Evolutionary conservation across 2,329 filamentous ascomycete genomes (phyloP), one percentile per base, ranked within the genome.

Genomic region (Fusarium haematococcum): DNA sequence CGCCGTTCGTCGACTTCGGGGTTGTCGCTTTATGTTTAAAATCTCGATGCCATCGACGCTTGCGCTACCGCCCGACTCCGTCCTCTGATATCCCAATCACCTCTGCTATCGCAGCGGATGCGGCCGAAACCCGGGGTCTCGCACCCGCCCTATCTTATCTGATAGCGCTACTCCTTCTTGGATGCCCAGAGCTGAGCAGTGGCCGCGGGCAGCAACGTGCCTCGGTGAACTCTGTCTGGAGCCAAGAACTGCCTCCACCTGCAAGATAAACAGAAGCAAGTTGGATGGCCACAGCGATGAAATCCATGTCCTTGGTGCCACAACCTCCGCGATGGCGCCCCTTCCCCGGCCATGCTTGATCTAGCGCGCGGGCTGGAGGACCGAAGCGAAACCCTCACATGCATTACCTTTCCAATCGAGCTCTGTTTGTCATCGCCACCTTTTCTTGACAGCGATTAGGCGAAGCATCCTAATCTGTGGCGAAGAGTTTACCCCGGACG

Each of bases 21-120:
- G 50, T 54, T 14, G 50, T 9, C 27, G 27, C n/a, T 54, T 54
- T 6, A 54, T 32, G 10, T 20, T 32, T 8, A 33, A 7, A 54
- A 20, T 10, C 5, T 54, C 27, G 50, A 54, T 54, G 45, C 39
- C 6, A 43, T 25, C 61, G 32, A 27, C 7, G 20, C 16, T 11
- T 39, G 27, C 71, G 71, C 71, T 63, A 58, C 74, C 71, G 71
- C 71, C 71, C 71, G 68, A 60, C 69, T 71, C 71, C 68, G 71
- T 63, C 35, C 16, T 37, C 58, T 32, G 35, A 50, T 41, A 13
- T 18, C 20, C 57, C 60, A 57, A 20, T 23, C 23, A 20, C 39
- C 39, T 52, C 14, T 45, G 35, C 39, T 68, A 60, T 67, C 50
- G 50, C 50, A 20, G 25, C 68, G 75, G 75, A 75, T 52, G 56